These are phyloP conservation scores for Gaillardinia entomophila DNA, from an alignment of 805 yeast genomes.

Conservation along the genomic window DNA sequence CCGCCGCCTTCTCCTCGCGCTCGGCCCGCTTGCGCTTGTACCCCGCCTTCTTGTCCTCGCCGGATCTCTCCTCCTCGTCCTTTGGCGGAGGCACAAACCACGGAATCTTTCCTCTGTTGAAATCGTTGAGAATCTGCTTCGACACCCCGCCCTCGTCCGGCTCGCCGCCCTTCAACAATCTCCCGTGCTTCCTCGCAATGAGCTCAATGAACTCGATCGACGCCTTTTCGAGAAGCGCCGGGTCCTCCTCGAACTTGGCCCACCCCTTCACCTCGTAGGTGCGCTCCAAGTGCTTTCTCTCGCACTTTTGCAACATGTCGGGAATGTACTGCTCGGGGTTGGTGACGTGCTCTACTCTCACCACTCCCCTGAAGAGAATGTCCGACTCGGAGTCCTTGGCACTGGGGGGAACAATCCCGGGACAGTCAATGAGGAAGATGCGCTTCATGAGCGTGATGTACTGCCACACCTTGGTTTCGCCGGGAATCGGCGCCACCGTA, in stretches of 20 bases:
- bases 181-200: conserved; percentile 88
- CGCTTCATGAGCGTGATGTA: conserved; percentile 95
- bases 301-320: conserved; percentile 77
- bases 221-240: conserved; percentile 42
- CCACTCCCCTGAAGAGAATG: conserved; percentile 92
- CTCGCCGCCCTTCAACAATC: conserved; percentile 94
- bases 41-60: conserved; percentile 51
- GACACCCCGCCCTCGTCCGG: conserved; percentile 94
- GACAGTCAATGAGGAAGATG: conserved; percentile 93
- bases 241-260: conserved; percentile 43
- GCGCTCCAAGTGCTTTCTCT: conserved; percentile 85
- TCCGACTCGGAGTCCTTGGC: conserved; percentile 85
- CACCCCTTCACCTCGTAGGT: conserved; percentile 94
- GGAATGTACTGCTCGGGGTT: conserved; percentile 95
- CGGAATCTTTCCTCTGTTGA: conserved; percentile 95
- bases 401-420: conserved; percentile 98
- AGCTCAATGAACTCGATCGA: conserved; percentile 74
- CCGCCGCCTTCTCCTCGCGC: conserved; percentile 31
- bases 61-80: conserved; percentile 52
- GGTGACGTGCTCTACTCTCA: conserved; percentile 95
- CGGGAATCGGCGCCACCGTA: conserved; percentile 96
- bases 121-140: conserved; percentile 84
- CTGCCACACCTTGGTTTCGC: conserved; percentile 99
- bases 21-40: conserved; percentile 50
- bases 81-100: conserved; percentile 92